These are phyloP conservation scores for Verbascum thapsus DNA, from an alignment of 257 asterid genomes.

Conservation along the genomic window DNA sequence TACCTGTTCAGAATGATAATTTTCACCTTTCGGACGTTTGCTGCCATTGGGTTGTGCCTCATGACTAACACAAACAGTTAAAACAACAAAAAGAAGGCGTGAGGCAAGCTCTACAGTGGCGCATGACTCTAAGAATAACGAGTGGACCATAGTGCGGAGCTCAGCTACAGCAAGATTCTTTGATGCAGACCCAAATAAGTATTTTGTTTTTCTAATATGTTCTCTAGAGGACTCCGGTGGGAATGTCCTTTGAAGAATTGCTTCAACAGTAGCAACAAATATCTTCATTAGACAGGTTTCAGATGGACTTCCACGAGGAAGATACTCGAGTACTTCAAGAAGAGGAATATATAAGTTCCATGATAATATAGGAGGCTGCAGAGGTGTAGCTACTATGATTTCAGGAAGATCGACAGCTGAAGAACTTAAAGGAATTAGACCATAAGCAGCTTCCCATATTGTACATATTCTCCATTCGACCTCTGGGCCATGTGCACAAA, in stretches of 20 bases:
- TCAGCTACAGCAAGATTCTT: constrained; percentile 97
- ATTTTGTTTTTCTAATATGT: constrained; percentile 75
- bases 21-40: constrained; percentile 72
- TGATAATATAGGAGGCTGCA: constrained; percentile 90
- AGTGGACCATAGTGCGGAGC: constrained; percentile 96
- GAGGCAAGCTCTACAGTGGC: constrained; percentile 93
- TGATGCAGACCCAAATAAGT: constrained; percentile 77
- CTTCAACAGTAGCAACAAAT: constrained; percentile 97
- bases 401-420: constrained; percentile 98
- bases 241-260: constrained; percentile 91
- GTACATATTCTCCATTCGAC: constrained; percentile 99
- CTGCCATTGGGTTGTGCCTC: constrained; percentile 84
- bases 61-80: constrained; percentile 94
- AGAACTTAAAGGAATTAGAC: constrained; percentile 92
- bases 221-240: constrained; percentile 86
- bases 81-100: constrained; percentile 92
- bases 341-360: constrained; percentile 96
- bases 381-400: constrained; percentile 87
- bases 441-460: constrained; percentile 99
- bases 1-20: constrained; percentile 41
- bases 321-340: constrained; percentile 95
- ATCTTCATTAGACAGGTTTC: constrained; percentile 97
- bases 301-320: constrained; percentile 98
- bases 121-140: constrained; percentile 82
- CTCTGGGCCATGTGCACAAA: constrained; percentile 99